A percentile compares a stretch with the other conserved stretches of the same genome.
Evolutionary conservation across 1,284 basidiomycete genomes (phyloP).

Genomic region (Ganoderma multipileum): DNA sequence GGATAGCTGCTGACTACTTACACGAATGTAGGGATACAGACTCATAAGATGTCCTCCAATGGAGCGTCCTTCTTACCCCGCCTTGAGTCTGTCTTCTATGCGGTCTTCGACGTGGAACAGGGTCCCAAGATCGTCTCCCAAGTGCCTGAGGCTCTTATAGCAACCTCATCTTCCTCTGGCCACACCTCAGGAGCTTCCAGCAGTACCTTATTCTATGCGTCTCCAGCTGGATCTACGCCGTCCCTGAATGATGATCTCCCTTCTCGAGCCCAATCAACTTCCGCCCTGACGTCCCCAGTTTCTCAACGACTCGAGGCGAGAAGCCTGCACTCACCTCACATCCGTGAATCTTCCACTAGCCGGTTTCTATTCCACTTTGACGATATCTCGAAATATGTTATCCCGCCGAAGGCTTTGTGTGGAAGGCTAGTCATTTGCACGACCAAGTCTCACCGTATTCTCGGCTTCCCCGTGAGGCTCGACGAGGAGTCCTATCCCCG

Average conservation of each 20-base stretch:
- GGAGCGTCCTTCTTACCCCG: constrained; percentile 78
- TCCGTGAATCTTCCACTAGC: constrained; percentile 48
- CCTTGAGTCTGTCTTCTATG: constrained; percentile 88
- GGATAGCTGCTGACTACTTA: not conserved
- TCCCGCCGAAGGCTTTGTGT: constrained; percentile 87
- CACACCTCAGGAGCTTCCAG: constrained; percentile 26
- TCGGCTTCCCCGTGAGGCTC: constrained; percentile 89
- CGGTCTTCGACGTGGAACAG: constrained; percentile 82
- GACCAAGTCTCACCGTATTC: constrained; percentile 78
- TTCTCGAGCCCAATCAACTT: constrained; percentile 49
- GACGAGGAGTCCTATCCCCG: constrained; percentile 71
- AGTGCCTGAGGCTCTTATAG: constrained; percentile 88
- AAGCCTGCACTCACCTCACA: constrained; percentile 54
- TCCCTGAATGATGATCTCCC: constrained; percentile 43
- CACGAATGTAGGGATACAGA: not conserved
- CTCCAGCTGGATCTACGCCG: constrained; percentile 51
- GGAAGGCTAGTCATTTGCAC: constrained; percentile 87
- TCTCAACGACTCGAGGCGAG: constrained; percentile 50
- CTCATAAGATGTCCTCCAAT: constrained; percentile 51
- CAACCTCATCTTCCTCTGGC: constrained; percentile 35
- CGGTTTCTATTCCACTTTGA: constrained; percentile 87
- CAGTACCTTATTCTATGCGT: constrained; percentile 41
- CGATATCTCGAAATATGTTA: constrained; percentile 93
- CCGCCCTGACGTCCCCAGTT: constrained; percentile 51
- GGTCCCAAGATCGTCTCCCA: constrained; percentile 90